A percentile compares a stretch with the other conserved stretches of the same genome.
Evolutionary conservation across 176 grass and related monocot genomes (phyloP).

Genomic region (Ampelocalamus luodianensis): DNA sequence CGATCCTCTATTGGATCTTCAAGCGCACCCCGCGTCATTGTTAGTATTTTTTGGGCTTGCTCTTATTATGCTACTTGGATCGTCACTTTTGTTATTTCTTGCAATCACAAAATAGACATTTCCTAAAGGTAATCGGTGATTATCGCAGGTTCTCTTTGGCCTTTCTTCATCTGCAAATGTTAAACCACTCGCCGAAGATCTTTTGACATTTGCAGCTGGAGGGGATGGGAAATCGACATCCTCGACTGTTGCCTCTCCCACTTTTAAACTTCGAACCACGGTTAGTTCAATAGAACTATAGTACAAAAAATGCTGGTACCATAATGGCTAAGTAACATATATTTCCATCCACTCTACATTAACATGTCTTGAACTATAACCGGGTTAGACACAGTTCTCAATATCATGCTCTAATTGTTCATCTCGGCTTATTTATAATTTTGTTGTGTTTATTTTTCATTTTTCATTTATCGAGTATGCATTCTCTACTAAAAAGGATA

Average conservation of each 20-base stretch:
- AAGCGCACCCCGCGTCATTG: conserved; percentile 74
- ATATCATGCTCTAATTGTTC: conserved; percentile 6
- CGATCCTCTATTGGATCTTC: conserved; percentile 56
- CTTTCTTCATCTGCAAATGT: conserved; percentile 72
- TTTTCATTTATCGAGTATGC: conserved; percentile 31
- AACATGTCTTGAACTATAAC: conserved; percentile 20
- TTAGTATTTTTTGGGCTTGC: conserved; percentile 51
- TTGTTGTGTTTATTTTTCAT: conserved; percentile 37
- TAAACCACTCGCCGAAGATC: conserved; percentile 63
- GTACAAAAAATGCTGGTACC: neutral
- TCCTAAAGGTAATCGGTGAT: neutral
- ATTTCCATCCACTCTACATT: neutral
- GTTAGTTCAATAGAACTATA: conserved; percentile 58
- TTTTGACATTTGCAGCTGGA: conserved; percentile 57
- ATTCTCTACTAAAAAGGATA: neutral
- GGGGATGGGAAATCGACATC: conserved; percentile 54
- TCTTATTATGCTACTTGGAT: neutral
- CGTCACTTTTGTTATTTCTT: conserved; percentile 29
- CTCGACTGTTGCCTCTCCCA: conserved; percentile 66
- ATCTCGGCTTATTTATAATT: neutral
- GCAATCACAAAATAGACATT: neutral
- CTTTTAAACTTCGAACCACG: conserved; percentile 81
- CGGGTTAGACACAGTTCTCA: neutral
- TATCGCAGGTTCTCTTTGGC: conserved; percentile 79
- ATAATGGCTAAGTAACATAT: conserved; percentile 19